Evolutionary conservation across 225 moss, liverwort and hornwort genomes (phyloP).

Genomic region (Rhytidiadelphus loreus): DNA sequence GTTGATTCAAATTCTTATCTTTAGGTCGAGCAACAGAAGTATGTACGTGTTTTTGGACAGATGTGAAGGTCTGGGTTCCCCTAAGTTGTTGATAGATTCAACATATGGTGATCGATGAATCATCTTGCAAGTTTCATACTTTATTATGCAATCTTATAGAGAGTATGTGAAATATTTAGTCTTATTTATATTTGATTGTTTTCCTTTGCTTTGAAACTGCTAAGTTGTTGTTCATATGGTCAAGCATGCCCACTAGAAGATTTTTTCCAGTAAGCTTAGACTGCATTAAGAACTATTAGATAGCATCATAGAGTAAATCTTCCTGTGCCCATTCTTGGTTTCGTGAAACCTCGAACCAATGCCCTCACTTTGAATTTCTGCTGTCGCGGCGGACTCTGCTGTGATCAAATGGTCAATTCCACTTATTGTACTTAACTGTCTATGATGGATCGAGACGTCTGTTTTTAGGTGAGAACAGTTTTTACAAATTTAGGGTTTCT

Average conservation of each 20-base stretch:
- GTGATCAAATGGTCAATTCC: too few relatives aligned
- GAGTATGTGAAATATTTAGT: not conserved
- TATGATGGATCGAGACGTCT: too few relatives aligned
- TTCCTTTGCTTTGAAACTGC: not conserved
- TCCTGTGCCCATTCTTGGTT: too few relatives aligned
- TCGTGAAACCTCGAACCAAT: too few relatives aligned
- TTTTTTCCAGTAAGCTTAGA: too few relatives aligned
- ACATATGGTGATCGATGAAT: not conserved
- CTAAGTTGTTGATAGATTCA: not conserved
- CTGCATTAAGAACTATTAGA: too few relatives aligned
- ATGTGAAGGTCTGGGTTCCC: not conserved
- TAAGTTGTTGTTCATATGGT: not conserved
- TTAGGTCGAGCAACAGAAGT: not conserved
- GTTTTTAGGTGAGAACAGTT: too few relatives aligned
- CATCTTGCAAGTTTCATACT: not conserved
- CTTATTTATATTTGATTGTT: not conserved
- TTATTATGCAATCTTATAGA: not conserved
- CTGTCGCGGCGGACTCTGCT: too few relatives aligned
- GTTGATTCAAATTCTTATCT: not conserved
- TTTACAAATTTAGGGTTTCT: too few relatives aligned
- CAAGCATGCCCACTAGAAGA: conserved; percentile 56
- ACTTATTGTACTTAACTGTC: too few relatives aligned
- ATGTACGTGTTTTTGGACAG: not conserved
- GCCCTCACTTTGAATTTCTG: too few relatives aligned
- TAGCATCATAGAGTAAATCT: too few relatives aligned